Evolutionary conservation across 805 yeast species (phyloP), one percentile per base, ranked within the genome.

Genomic region (Suhomyces sp.): DNA sequence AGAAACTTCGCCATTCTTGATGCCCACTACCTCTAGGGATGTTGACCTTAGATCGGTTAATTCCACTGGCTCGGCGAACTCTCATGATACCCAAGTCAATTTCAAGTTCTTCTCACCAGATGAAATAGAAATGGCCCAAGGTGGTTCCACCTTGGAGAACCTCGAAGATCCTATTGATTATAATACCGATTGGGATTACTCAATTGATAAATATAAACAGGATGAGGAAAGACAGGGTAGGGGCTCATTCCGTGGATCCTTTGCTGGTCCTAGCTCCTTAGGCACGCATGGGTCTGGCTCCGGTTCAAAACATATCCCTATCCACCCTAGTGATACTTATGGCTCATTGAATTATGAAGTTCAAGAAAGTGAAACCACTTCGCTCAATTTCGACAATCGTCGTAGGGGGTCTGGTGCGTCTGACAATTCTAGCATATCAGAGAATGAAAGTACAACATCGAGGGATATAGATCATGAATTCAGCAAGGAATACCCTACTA

Each of bases 91-190:
- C 6, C 56, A 51, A 24, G 51, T 54, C 10, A 68, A 80, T 36
- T 91, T 93, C 64, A 75, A 79, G 42, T 91, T 90, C 56, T 91
- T 91, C 60, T 79, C 91, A 8, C 70, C 83, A 4, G 87, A 84
- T 37, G 93, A 88, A 46, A 81, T 91, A 29, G 90, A 83, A 50
- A 69, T 74, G 33, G 97, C 98, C 0, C 93, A 85, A 35, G 96
- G 96, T 30, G 73, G 91, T 1, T 85, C 96, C 2, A 82, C 91
- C 2, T 54, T 82, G 46, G 85, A 80, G 42, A 73, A 76, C 47
- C 69, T 73, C 2, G 65, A 60, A 20, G 68, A 72, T 20, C 72
- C 75, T 0, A 75, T 83, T 15, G 93, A 84, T 53, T 84, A 80
- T 50, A 82, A 84, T 51, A 79, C 86, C 6, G 71, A 77, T 46